Evolutionary conservation across 164 flowering plant species (phyloP).

Genomic region (Euptelea pleiosperma): DNA sequence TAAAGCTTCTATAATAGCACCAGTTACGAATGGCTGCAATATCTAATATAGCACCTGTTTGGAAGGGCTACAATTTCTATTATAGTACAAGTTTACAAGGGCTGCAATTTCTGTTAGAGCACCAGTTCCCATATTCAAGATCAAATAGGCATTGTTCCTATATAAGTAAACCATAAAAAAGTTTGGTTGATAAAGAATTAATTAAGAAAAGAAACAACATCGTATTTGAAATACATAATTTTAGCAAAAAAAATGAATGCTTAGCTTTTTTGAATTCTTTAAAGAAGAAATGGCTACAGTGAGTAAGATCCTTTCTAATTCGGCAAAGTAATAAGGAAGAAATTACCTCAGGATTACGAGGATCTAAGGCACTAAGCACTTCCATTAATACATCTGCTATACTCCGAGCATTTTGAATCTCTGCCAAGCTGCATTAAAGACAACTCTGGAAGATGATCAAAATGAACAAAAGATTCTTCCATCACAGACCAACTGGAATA

Average conservation of each 20-base stretch:
- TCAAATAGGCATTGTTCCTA: no score
- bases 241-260: background rate
- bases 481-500: constrained; percentile 1
- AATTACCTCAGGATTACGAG: constrained; percentile 66
- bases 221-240: background rate
- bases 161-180: no score
- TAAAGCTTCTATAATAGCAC: no score
- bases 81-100: no score
- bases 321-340: constrained; percentile 2
- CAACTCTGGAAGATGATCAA: constrained; percentile 1
- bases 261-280: no score
- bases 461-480: background rate
- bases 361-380: constrained; percentile 89
- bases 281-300: background rate
- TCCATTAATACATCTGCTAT: constrained; percentile 78
- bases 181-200: no score
- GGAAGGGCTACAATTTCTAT: no score
- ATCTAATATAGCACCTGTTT: no score
- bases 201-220: no score
- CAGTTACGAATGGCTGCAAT: no score
- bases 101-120: no score
- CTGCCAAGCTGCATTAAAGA: constrained; percentile 54
- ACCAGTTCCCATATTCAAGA: no score
- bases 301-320: background rate
- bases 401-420: constrained; percentile 81